A percentile compares a stretch with the other conserved stretches of the same genome.
phyloP scores from a whole-genome alignment of 1,284 basidiomycete genomes.

The Cutaneotrichosporon cutaneum region DNA sequence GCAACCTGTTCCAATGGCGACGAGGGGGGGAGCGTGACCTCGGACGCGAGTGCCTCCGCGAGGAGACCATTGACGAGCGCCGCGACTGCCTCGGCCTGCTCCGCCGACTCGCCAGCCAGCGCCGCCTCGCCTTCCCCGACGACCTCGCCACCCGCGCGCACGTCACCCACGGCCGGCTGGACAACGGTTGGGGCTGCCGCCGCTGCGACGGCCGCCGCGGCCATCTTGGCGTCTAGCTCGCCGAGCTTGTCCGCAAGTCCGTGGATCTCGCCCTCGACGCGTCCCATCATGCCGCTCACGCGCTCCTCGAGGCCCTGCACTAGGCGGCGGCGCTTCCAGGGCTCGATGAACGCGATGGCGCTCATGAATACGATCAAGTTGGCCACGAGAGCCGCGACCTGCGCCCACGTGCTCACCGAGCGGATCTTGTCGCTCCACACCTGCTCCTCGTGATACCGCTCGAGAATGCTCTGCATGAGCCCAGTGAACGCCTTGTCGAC shows the following conservation, averaged over 20 bases:
- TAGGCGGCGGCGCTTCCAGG: conserved; percentile 82
- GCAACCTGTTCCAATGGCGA: conserved; percentile 17
- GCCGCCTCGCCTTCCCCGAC: not conserved
- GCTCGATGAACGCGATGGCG: conserved; percentile 85
- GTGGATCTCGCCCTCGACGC: conserved; percentile 64
- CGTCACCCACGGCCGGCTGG: not conserved
- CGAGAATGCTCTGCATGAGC: conserved; percentile 80
- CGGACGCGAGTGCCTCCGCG: not conserved
- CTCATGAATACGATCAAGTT: conserved; percentile 84
- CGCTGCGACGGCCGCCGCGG: not conserved
- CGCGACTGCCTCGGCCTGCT: not conserved
- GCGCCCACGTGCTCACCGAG: conserved; percentile 85
- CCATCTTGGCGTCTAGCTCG: conserved; percentile 24
- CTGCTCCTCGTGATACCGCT: conserved; percentile 90
- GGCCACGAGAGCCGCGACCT: conserved; percentile 73
- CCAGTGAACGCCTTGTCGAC: conserved; percentile 82
- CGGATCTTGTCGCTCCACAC: conserved; percentile 97
- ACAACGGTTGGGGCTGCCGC: not conserved
- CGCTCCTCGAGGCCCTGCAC: conserved; percentile 83
- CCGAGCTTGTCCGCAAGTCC: conserved; percentile 30
- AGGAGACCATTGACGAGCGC: not conserved
- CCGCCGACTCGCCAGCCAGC: not conserved
- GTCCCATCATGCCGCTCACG: conserved; percentile 67
- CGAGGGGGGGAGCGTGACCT: not conserved
- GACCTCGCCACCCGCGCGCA: not conserved